Percentiles rank a stretch among this genome's conserved stretches.
These are phyloP conservation scores for Phaseolus coccineus DNA, from an alignment of 331 rosid genomes.

Conservation along the genomic window DNA sequence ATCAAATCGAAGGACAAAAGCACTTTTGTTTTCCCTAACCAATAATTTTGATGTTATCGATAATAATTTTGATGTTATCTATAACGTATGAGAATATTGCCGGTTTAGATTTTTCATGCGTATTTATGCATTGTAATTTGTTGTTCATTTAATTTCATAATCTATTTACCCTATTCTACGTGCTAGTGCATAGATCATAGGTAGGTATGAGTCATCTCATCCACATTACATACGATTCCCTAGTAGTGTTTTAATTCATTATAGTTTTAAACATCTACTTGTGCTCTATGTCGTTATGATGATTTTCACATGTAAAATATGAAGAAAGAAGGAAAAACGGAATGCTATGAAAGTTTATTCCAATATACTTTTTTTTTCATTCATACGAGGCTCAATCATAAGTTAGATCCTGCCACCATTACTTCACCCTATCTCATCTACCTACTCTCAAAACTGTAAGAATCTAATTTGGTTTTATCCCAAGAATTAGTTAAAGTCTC, in stretches of 20 bases:
- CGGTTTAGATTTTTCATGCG: too few species aligned
- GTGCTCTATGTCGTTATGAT: background rate
- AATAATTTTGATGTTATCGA: too few species aligned
- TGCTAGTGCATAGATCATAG: constrained; percentile 6
- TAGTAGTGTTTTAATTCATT: background rate
- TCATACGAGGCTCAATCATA: background rate
- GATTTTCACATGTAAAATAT: constrained; percentile 23
- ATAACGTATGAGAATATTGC: too few species aligned
- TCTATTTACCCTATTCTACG: background rate
- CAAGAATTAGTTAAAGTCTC: too few species aligned
- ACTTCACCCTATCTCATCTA: constrained; percentile 18
- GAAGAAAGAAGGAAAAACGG: constrained; percentile 13
- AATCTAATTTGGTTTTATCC: constrained; percentile 21
- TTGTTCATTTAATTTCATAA: too few species aligned
- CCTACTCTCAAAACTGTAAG: background rate
- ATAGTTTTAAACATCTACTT: background rate
- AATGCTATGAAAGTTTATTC: background rate
- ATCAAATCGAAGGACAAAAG: too few species aligned
- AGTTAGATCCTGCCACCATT: constrained; percentile 35
- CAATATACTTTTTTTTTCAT: background rate
- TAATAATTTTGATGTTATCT: too few species aligned
- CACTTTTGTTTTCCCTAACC: too few species aligned
- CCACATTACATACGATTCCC: constrained; percentile 4
- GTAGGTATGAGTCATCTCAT: background rate
- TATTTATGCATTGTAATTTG: too few species aligned